These are phyloP conservation scores for Nannizzia gypsea DNA, from an alignment of 2,329 filamentous ascomycete genomes.

Conservation along the genomic window DNA sequence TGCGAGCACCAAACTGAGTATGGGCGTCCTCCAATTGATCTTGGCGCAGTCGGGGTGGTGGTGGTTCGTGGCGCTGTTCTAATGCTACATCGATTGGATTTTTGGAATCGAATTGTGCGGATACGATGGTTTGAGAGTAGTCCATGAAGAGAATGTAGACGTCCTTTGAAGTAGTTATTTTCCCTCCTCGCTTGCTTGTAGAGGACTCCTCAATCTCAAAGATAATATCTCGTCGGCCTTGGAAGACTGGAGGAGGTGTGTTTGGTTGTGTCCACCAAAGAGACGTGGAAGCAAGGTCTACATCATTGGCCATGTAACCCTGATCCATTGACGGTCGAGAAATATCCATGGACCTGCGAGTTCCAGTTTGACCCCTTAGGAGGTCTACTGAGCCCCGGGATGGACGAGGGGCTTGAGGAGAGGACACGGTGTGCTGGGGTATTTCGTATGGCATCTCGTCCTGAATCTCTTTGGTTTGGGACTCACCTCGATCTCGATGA, in stretches of 20 bases:
- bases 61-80: conserved; percentile 76
- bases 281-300: conserved; percentile 62
- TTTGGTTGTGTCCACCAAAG: conserved; percentile 83
- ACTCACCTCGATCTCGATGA: conserved; percentile 16
- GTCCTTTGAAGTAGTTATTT: conserved; percentile 61
- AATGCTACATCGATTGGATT: conserved; percentile 61
- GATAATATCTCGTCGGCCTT: conserved; percentile 70
- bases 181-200: conserved; percentile 56
- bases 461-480: background rate
- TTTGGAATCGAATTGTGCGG: conserved; percentile 62
- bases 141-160: conserved; percentile 86
- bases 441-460: conserved; percentile 21
- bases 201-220: conserved; percentile 71
- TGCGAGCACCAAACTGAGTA: conserved; percentile 64
- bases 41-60: conserved; percentile 70
- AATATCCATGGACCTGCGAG: conserved; percentile 61
- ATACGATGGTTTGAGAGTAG: conserved; percentile 89
- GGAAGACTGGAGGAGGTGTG: conserved; percentile 66
- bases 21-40: conserved; percentile 87
- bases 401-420: conserved; percentile 32
- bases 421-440: conserved; percentile 30
- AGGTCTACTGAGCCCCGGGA: conserved; percentile 52
- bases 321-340: conserved; percentile 61
- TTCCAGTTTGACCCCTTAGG: conserved; percentile 38
- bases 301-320: conserved; percentile 75